Evolutionary conservation across 2,329 filamentous ascomycete species (phyloP), one percentile per base, ranked within the genome.

Genomic region (Paracorniculantispora psalliotae): DNA sequence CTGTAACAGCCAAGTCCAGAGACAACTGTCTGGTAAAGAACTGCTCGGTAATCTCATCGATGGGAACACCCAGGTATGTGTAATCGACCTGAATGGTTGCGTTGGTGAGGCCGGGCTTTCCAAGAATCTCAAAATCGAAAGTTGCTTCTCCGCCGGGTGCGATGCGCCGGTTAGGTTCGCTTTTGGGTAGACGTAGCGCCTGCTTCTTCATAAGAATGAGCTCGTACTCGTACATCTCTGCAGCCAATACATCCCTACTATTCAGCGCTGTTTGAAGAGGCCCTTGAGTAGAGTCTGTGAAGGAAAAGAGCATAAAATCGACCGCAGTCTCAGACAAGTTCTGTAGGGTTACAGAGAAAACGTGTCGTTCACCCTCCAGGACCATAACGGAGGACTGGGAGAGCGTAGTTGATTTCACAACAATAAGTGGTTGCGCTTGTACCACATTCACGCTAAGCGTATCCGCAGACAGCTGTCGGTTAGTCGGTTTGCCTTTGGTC

Each of bases 301-400:
- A 96, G 0, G 91, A 92, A 61, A 97, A 91, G 26, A 94, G 80
- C 37, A 97, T 77, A 58, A 97, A 87, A 68, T 96, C 91, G 1
- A 91, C 90, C 1, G 90, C 79, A 1, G 88, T 92, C 1, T 79
- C 76, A 0, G 91, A 94, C 9, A 85, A 78, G 64, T 99, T 99
- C 64, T 89, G 83, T 15, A 97, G 76, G 0, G 89, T 92, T 17
- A 97, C 81, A 0, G 84, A 87, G 68, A 97, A 96, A 0, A 79
- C 78, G 65, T 86, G 87, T 23, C 82, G 83, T 72, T 99, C 93
- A 46, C 94, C 94, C 74, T 97, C 93, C 6, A 99, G 79, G 12
- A 99, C 82, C 92, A 96, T 97, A 37, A 96, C 77, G 10, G 91
- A 90, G 23, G 89, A 90, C 67, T 97, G 92, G 0, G 89, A 84